These are phyloP conservation scores for Magnusiomyces sp. DNA, from an alignment of 1,139 yeast species.

Conservation along the genomic window DNA sequence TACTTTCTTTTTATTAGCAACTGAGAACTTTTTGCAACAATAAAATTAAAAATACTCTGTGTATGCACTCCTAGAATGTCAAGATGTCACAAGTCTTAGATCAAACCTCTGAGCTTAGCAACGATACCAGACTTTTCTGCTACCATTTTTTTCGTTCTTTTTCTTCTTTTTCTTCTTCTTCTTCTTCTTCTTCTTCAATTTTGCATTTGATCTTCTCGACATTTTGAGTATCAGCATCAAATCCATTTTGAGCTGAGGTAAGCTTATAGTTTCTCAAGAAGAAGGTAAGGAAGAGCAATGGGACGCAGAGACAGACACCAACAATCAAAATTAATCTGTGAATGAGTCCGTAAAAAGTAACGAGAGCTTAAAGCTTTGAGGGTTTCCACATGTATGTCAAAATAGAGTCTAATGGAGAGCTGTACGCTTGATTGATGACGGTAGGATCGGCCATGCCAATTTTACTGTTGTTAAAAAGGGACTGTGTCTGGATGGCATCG, in stretches of 20 bases:
- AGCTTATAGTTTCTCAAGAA: constrained; percentile 50
- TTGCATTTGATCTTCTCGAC: no score
- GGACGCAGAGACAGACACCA: constrained; percentile 49
- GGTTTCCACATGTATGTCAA: constrained; percentile 48
- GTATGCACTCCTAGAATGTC: no score
- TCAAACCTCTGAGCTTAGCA: no score
- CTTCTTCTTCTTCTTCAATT: no score
- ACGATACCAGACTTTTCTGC: no score
- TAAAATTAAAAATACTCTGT: no score
- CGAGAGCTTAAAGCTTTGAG: constrained; percentile 49
- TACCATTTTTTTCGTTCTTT: no score
- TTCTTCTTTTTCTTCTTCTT: no score
- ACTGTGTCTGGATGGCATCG: constrained; percentile 43
- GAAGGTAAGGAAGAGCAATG: constrained; percentile 42
- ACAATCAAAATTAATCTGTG: constrained; percentile 51
- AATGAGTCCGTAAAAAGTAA: constrained; percentile 48
- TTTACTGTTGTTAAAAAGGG: constrained; percentile 31
- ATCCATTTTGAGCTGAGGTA: constrained; percentile 28
- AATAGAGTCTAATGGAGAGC: constrained; percentile 44
- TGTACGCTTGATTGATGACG: constrained; percentile 43
- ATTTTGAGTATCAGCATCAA: constrained; percentile 17
- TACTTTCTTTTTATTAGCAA: no score
- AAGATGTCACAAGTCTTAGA: no score
- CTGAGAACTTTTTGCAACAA: no score
- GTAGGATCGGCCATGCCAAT: constrained; percentile 15